phyloP scores from a whole-genome alignment of 495 filamentous ascomycete genomes.

The Penicillium dipodomyicola region DNA sequence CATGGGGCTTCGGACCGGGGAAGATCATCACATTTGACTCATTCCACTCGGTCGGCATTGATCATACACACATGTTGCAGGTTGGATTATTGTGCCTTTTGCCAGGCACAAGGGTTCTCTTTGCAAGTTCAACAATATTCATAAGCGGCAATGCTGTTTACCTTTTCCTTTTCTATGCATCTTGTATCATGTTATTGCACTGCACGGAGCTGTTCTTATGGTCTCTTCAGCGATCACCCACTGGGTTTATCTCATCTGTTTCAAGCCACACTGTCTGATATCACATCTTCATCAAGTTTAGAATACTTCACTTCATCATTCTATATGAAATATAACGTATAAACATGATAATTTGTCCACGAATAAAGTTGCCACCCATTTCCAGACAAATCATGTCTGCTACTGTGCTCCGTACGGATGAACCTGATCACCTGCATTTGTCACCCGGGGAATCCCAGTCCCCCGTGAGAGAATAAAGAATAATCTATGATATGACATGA shows the following conservation, averaged over 20 bases:
- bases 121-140: not conserved
- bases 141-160: not conserved
- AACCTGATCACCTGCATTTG: not conserved
- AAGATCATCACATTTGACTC: not conserved
- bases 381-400: too few species aligned
- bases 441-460: not conserved
- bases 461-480: not conserved
- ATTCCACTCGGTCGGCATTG: not conserved
- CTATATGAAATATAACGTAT: not conserved
- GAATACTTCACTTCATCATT: not conserved
- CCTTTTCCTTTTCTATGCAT: not conserved
- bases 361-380: too few species aligned
- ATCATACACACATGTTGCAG: not conserved
- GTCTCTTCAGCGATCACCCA: not conserved
- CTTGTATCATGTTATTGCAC: not conserved
- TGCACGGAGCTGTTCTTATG: not conserved
- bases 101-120: not conserved
- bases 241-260: not conserved
- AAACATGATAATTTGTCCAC: not conserved
- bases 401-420: too few species aligned
- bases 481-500: not conserved
- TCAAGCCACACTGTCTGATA: not conserved
- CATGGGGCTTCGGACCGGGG: not conserved
- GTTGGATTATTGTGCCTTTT: not conserved
- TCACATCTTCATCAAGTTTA: not conserved